Conservation (phyloP, 345 rosid genomes). For the Aquilaria malaccensis region DNA sequence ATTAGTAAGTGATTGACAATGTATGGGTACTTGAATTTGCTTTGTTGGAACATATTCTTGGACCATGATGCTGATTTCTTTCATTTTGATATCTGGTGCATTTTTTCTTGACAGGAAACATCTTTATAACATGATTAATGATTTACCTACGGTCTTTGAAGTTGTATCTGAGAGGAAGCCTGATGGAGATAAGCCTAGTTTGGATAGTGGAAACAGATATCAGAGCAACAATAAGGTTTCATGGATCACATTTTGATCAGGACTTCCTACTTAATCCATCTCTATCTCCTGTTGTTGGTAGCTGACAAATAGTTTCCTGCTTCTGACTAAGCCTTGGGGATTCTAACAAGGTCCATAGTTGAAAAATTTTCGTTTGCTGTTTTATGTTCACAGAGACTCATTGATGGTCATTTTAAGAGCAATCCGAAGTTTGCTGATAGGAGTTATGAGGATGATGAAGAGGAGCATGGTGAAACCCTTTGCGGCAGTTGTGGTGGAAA, state of each 20-base stretch:
- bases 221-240: conserved; percentile 58
- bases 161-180: conserved; percentile 91
- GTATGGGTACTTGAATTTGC: too few relatives aligned
- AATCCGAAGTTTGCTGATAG: conserved; percentile 46
- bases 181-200: conserved; percentile 73
- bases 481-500: conserved; percentile 79
- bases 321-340: background rate
- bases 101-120: conserved; percentile 57
- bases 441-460: conserved; percentile 52
- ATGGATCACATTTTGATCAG: conserved; percentile 4
- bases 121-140: conserved; percentile 83
- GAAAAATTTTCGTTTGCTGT: background rate
- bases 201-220: conserved; percentile 79
- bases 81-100: background rate
- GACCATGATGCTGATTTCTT: too few relatives aligned
- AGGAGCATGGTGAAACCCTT: conserved; percentile 64
- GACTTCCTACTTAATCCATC: background rate
- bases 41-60: too few relatives aligned
- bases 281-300: background rate
- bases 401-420: conserved; percentile 56
- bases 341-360: too few relatives aligned
- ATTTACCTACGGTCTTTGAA: conserved; percentile 89
- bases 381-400: conserved; percentile 40
- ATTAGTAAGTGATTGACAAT: too few relatives aligned
- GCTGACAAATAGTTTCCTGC: background rate